Evolutionary conservation across 306 rosid genomes (phyloP), one percentile per base, ranked within the genome.

Genomic region (Lablab purpureus): DNA sequence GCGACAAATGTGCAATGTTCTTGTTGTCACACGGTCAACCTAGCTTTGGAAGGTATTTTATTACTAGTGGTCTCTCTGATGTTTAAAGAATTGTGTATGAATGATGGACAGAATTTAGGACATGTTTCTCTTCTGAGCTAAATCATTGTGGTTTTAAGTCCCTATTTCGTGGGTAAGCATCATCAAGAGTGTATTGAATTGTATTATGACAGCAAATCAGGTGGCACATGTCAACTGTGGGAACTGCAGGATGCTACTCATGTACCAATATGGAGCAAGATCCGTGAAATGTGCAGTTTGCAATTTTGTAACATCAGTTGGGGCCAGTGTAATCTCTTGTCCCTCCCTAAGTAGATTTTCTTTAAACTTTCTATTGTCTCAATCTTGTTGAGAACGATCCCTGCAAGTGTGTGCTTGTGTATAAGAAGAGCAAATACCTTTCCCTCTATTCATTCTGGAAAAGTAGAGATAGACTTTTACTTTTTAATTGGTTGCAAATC

Each of bases 1-100:
- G 99, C 98, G 5, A 93, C 99, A 14, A 96, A 98, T 17, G 99
- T 96, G 1, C 97, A 96, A 84, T 96, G 99, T 77, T 96, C 99
- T 71, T 96, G 99, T 86, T 96, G 99, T 77, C 97, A 96, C 90
- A 96, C 98, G 0, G 98, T 93, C 68, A 93, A 96, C 87, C 91
- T 96, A 75, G 99, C 99, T 30, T 50, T 96, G 78, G 99, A 96
- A 93, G 99, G 99, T 95, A 87, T 70, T 49, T 13, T 80, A 60
- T 63, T 72, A 58, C 46, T 67, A 30, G 71, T 54, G 27, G 25
- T 32, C 60, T 72, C 40, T 67, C 15, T 30, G 8, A 56, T 69
- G 73, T 55, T 75, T 34, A 52, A 37, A 13, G 25, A 19, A 50
- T 73, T 52, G 5, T 59, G 23, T 10, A 19, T 22, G 47, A 8